phyloP scores from a whole-genome alignment of 306 rosid genomes.

The Cucurbita ficifolia region DNA sequence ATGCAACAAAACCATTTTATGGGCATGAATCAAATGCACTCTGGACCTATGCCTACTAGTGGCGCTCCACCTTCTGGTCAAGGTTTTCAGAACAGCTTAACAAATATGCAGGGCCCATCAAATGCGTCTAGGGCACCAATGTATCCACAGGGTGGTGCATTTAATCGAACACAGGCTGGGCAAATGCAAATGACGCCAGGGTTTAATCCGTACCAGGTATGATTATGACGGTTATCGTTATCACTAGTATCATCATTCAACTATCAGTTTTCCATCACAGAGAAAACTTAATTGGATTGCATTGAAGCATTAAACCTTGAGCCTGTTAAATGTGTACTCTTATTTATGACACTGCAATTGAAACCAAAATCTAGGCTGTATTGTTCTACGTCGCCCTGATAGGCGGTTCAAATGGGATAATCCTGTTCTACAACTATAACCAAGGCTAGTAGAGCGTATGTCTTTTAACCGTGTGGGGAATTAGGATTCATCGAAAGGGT shows the following conservation, averaged over 20 bases:
- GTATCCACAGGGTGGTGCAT: conserved; percentile 69
- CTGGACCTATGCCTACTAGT: conserved; percentile 54
- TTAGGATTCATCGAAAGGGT: neutral
- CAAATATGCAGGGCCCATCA: conserved; percentile 78
- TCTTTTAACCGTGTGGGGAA: neutral
- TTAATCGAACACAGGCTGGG: conserved; percentile 70
- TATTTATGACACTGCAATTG: neutral
- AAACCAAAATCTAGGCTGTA: neutral
- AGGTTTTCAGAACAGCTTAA: conserved; percentile 51
- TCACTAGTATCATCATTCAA: neutral
- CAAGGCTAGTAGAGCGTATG: neutral
- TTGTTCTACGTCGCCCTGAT: neutral
- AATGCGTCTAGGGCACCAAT: conserved; percentile 41
- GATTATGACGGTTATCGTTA: neutral
- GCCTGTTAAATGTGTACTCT: neutral
- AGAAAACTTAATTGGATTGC: neutral
- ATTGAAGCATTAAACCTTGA: neutral
- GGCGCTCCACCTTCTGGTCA: conserved; percentile 53
- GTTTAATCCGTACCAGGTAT: conserved; percentile 89
- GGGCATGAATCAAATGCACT: conserved; percentile 93
- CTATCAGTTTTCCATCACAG: neutral
- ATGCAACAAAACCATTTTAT: conserved; percentile 69
- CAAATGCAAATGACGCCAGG: conserved; percentile 91
- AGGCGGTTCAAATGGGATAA: neutral
- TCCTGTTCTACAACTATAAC: neutral